Base-by-base conservation (phyloP, 2,329 filamentous ascomycete species). In the Arthrobotrys sphaeroides region DNA sequence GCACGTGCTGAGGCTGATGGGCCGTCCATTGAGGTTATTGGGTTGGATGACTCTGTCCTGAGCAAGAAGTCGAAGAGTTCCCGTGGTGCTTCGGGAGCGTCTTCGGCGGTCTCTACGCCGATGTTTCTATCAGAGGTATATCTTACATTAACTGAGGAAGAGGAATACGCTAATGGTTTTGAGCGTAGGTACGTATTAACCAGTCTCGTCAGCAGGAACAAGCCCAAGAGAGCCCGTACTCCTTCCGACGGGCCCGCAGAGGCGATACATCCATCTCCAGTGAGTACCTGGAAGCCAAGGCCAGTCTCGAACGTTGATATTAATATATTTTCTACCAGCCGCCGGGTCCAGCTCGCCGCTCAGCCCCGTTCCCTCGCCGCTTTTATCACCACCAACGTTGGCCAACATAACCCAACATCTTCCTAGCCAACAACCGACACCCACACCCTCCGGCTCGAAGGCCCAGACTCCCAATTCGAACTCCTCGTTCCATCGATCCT, bases 181-280 rank as follows among this genome's bases (percentile, higher is more conserved):
- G 5, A 5, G 16, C 6, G n/a, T 18, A 53, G 47, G 26, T 36
- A 3, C 2, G n/a, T 13, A 12, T 12, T 20, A 33, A 10, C n/a
- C n/a, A 33, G 28, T 33, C 28, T 33, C n/a, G n/a, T n/a, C n/a
- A n/a, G 4, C 3, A 13, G 31, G 42, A 12, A 38, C 5, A 24
- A n/a, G 18, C 2, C 3, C 5, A 38, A n/a, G 59, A 65, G 1
- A 60, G 51, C 5, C 69, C 69, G 5, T 73, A 73, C 26, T 61
- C 43, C 18, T 73, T 73, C 16, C 61, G 69, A 13, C 69, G 53
- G 16, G 24, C 51, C 6, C 28, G 69, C 18, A 49, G 69, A 16
- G 53, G 40, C 20, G 53, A 42, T 18, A 20, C 10, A 13, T 53
- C 53, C 20, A 40, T 36, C 33, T 31, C 61, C 18, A 57, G 69